These are phyloP conservation scores for Ophiocordyceps camponoti-saundersi DNA, from an alignment of 2,329 filamentous ascomycete genomes.

Conservation along the genomic window DNA sequence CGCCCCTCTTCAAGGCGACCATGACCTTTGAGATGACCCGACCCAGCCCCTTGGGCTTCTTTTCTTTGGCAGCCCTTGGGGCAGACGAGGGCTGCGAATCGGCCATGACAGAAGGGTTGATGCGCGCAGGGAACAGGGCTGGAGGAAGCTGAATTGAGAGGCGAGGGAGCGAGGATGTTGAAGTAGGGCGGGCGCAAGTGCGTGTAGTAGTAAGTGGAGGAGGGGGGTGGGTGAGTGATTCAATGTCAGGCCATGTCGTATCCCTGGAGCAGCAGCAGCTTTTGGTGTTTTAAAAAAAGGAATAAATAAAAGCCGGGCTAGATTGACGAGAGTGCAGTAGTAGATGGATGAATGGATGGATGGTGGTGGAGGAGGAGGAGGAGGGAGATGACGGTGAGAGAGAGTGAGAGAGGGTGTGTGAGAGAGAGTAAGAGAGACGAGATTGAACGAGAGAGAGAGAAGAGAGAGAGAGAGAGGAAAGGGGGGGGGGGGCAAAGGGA, in stretches of 20 bases:
- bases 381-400: background rate
- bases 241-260: too few species aligned
- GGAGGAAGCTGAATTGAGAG: too few species aligned
- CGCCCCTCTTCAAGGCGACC: conserved; percentile 29
- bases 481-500: background rate
- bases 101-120: background rate
- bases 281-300: background rate
- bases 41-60: conserved; percentile 27
- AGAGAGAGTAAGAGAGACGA: background rate
- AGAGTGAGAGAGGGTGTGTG: background rate
- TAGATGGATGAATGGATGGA: too few species aligned
- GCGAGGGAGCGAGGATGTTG: too few species aligned
- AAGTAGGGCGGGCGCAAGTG: too few species aligned
- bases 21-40: conserved; percentile 31
- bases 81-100: background rate
- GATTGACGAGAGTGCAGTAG: background rate
- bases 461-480: background rate
- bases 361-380: background rate
- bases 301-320: background rate
- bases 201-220: background rate
- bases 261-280: background rate
- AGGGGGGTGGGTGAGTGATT: background rate
- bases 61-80: conserved; percentile 9
- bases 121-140: too few species aligned
- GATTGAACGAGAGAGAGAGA: background rate